Percentiles rank a stretch among this genome's conserved stretches.
phyloP scores from a whole-genome alignment of 192 early-diverging fungal species.

The Linnemannia schmuckeri region DNA sequence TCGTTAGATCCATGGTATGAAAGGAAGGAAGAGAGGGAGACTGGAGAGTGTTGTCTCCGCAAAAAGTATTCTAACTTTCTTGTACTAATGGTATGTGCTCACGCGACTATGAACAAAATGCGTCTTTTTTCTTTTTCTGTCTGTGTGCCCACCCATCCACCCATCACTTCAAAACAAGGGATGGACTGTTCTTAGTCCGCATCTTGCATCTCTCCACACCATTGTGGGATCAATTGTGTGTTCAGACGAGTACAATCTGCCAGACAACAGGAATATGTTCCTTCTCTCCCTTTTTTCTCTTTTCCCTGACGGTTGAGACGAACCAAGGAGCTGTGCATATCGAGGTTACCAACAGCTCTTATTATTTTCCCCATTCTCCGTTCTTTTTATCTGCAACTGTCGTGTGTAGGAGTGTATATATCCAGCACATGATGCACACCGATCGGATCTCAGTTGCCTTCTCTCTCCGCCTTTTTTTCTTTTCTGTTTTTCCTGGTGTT shows the following conservation, averaged over 20 bases:
- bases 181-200: too few relatives aligned
- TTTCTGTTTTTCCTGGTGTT: background rate
- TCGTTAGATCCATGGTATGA: background rate
- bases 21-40: background rate
- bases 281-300: background rate
- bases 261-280: background rate
- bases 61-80: background rate
- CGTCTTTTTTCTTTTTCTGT: too few relatives aligned
- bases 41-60: background rate
- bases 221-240: background rate
- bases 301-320: conserved; percentile 18
- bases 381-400: background rate
- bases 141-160: too few relatives aligned
- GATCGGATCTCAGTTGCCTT: background rate
- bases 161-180: too few relatives aligned
- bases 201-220: background rate
- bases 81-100: background rate
- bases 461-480: conserved; percentile 3
- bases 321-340: background rate
- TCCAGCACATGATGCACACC: background rate
- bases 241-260: background rate
- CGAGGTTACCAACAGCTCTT: conserved; percentile 19
- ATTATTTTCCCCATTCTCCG: background rate
- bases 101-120: background rate
- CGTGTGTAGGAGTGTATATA: background rate